A percentile compares a stretch with the other conserved stretches of the same genome.
Conservation (phyloP, 148 eudicot genomes). For the Rhododendron ovatum region DNA sequence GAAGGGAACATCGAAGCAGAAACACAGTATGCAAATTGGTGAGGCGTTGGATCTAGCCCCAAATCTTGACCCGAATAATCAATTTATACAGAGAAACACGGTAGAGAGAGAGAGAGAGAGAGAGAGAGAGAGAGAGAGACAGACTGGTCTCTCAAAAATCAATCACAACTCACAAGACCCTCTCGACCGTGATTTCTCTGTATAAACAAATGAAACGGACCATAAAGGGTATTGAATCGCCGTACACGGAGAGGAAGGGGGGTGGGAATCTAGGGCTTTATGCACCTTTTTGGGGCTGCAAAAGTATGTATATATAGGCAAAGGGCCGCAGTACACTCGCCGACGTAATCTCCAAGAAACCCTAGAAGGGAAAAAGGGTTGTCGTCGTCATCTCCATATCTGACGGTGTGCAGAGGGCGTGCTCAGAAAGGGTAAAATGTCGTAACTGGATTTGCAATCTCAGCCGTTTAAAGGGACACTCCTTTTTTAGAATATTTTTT, state of each 20-base stretch:
- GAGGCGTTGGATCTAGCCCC: neutral
- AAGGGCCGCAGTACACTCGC: neutral
- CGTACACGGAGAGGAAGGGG: neutral
- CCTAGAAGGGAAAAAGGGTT: neutral
- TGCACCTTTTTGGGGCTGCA: too few species aligned
- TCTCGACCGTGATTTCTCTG: slow-evolving; percentile 11
- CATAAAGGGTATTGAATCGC: neutral
- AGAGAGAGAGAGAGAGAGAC: neutral
- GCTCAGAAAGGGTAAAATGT: neutral
- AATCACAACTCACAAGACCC: neutral
- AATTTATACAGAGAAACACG: neutral
- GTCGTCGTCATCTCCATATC: neutral
- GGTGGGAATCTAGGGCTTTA: neutral
- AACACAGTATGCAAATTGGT: too few species aligned
- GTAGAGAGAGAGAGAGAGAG: neutral
- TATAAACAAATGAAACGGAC: neutral
- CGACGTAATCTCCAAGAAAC: neutral
- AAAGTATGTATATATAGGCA: neutral
- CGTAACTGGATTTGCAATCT: neutral
- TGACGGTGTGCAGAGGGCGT: neutral
- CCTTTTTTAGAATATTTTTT: too few species aligned
- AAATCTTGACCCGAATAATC: neutral
- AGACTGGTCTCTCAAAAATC: neutral
- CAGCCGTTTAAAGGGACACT: neutral
- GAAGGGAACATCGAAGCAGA: too few species aligned